These are phyloP conservation scores for Scenedesmus sp. DNA, from an alignment of 163 green algal species.

Conservation along the genomic window DNA sequence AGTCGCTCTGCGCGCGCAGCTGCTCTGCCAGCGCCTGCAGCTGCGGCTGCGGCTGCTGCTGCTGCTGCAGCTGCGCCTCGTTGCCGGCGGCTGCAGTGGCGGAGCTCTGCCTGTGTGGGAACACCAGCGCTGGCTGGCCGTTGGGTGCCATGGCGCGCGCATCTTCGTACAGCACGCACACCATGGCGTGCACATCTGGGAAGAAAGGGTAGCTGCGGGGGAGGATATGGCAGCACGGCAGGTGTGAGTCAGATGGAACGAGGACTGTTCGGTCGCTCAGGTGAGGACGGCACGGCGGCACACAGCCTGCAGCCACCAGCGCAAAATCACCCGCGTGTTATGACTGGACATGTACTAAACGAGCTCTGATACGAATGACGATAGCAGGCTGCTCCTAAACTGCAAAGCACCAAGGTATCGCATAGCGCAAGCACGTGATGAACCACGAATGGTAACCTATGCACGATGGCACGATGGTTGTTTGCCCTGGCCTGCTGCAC, in stretches of 20 bases:
- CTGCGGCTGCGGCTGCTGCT: neutral
- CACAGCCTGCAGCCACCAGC: neutral
- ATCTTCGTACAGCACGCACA: slow-evolving; percentile 38
- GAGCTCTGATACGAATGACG: too few relatives aligned
- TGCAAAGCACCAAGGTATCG: too few relatives aligned
- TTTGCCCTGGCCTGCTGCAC: too few relatives aligned
- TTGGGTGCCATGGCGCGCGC: slow-evolving; percentile 27
- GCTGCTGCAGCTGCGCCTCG: neutral
- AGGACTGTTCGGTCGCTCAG: too few relatives aligned
- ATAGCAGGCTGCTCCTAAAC: too few relatives aligned
- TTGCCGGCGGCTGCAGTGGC: neutral
- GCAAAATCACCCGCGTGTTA: neutral
- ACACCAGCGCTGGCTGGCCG: neutral
- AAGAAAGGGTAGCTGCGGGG: neutral
- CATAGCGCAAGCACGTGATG: too few relatives aligned
- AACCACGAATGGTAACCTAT: too few relatives aligned
- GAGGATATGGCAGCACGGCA: neutral
- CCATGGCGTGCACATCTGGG: slow-evolving; percentile 41
- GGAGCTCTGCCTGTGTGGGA: slow-evolving; percentile 2
- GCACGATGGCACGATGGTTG: too few relatives aligned
- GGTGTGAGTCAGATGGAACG: neutral
- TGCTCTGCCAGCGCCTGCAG: neutral
- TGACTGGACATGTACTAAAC: neutral
- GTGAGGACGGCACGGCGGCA: too few relatives aligned
- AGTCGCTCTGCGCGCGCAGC: neutral